These are phyloP conservation scores for Acanthochlamys bracteata DNA, from an alignment of 106 monocot species.

Conservation along the genomic window DNA sequence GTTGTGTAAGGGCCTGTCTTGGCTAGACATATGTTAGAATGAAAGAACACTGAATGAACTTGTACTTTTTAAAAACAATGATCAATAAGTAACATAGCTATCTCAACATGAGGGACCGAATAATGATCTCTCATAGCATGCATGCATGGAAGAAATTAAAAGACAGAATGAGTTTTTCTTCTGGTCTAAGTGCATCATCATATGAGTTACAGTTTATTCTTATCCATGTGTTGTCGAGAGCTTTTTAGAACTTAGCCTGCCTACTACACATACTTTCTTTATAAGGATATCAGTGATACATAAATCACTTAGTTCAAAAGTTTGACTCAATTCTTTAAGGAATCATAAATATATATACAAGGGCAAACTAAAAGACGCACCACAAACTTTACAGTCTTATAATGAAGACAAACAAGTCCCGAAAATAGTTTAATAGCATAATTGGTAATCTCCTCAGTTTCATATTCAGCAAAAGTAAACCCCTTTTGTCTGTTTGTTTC, in stretches of 20 bases:
- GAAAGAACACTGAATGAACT: not conserved
- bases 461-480: slow-evolving; percentile 91
- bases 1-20: slow-evolving; percentile 49
- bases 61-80: not conserved
- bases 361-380: slow-evolving; percentile 37
- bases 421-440: slow-evolving; percentile 87
- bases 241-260: too few relatives aligned
- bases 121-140: not conserved
- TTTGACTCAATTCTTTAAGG: not conserved
- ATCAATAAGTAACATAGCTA: not conserved
- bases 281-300: not conserved
- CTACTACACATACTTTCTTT: too few relatives aligned
- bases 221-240: too few relatives aligned
- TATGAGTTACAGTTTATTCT: too few relatives aligned
- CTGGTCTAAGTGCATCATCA: too few relatives aligned
- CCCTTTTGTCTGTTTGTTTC: slow-evolving; percentile 71
- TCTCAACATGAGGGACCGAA: not conserved
- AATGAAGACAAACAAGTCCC: slow-evolving; percentile 75
- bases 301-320: not conserved
- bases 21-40: slow-evolving; percentile 61
- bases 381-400: slow-evolving; percentile 73
- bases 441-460: slow-evolving; percentile 74
- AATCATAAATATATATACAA: slow-evolving; percentile 5
- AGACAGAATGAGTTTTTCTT: too few relatives aligned
- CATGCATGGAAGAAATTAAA: not conserved